These are phyloP conservation scores for Geranium rotundifolium DNA, from an alignment of 345 rosid genomes.

Conservation along the genomic window DNA sequence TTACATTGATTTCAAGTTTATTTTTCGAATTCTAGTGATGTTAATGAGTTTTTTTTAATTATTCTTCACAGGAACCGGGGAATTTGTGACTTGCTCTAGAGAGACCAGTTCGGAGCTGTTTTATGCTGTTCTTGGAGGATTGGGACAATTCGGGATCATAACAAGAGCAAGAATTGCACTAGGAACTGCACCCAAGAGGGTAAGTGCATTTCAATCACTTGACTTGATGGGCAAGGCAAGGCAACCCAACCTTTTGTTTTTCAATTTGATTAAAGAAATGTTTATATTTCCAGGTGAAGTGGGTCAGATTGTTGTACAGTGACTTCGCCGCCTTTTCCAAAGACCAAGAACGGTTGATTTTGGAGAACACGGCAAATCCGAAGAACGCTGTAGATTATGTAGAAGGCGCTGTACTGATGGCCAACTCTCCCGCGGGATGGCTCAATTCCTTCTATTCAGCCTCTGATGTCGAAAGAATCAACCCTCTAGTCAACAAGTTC, in stretches of 20 bases:
- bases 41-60: not conserved
- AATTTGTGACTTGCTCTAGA: not conserved
- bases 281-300: constrained; percentile 8
- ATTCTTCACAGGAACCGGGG: not conserved
- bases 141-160: not conserved
- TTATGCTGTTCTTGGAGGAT: not conserved
- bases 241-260: not conserved
- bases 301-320: constrained; percentile 14
- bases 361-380: not conserved
- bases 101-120: not conserved
- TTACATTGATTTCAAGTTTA: too few relatives aligned
- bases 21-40: too few relatives aligned
- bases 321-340: constrained; percentile 10
- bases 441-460: constrained; percentile 8
- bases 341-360: constrained; percentile 14
- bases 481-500: constrained; percentile 8
- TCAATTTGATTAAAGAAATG: not conserved
- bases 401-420: constrained; percentile 16
- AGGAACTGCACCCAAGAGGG: not conserved
- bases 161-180: too few relatives aligned
- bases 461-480: constrained; percentile 2
- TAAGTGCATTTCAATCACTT: not conserved
- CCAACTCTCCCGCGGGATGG: constrained; percentile 12
- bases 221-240: not conserved
- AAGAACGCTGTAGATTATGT: constrained; percentile 9